Evolutionary conservation across 2,329 filamentous ascomycete genomes (phyloP), one percentile per base, ranked within the genome.

Genomic region (Talaromyces rugulosus): DNA sequence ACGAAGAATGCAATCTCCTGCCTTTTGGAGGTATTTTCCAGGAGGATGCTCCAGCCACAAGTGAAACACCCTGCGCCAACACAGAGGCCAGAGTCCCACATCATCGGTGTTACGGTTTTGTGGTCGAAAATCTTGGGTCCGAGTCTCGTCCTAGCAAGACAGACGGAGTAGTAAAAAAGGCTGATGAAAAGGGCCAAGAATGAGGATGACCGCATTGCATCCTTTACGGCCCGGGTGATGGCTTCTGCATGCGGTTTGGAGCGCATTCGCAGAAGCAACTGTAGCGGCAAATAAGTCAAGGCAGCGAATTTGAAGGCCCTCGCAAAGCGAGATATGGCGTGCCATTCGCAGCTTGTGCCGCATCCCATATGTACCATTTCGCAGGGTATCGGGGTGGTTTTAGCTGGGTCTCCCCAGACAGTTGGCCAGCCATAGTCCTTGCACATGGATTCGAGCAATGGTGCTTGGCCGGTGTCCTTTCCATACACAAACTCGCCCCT

Each of bases 161-260:
- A 96, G 3, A 96, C 89, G 31, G 89, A 87, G 72, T 96, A 96
- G 78, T 93, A 96, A 73, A 94, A 95, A 11, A 92, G 78, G 0
- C 86, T 81, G 66, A 96, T 89, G 74, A 94, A 96, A 0, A 86
- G 78, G 3, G 87, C 90, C 1, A 96, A 82, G 72, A 96, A 95
- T 0, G 88, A 82, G 0, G 91, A 92, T 5, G 90, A 93, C 34
- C 89, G 85, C 9, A 83, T 76, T 1, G 90, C 86, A 2, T 88
- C 88, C 14, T 80, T 67, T 30, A 88, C 62, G 1, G 87, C 86
- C 30, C 77, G 76, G 11, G 83, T 66, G 5, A 84, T 74, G 34
- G 78, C 79, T 6, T 69, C 72, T 59, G 69, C 67, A 50, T 77
- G 78, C 34, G 84, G 84, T 52, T 78, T 78, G 12, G 80, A 77